These are phyloP conservation scores for Hamamelis virginiana DNA, from an alignment of 164 flowering plant species.

Conservation along the genomic window DNA sequence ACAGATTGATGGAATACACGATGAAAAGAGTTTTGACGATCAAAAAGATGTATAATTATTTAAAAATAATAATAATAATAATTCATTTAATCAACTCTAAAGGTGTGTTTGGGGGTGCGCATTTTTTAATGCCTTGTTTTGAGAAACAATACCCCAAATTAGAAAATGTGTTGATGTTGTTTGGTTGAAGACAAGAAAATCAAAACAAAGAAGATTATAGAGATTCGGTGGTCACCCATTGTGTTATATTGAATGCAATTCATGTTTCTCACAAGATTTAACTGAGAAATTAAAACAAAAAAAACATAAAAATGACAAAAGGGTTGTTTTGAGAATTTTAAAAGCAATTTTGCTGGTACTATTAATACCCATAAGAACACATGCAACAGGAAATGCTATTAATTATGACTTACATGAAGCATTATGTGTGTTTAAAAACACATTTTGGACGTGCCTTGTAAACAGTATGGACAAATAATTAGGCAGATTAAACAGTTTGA, in stretches of 20 bases:
- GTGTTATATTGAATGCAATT: neutral
- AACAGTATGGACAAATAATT: neutral
- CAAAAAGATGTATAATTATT: too few relatives aligned
- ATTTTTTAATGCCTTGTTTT: neutral
- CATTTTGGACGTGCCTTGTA: neutral
- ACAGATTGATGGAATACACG: too few relatives aligned
- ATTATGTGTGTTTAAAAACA: too few relatives aligned
- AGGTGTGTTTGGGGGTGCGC: neutral
- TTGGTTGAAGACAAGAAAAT: slow-evolving; percentile 20
- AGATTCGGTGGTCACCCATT: neutral
- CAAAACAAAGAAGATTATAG: neutral
- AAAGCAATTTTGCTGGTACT: neutral
- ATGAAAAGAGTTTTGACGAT: too few relatives aligned
- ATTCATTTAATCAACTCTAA: too few relatives aligned
- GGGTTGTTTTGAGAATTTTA: neutral
- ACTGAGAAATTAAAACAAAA: neutral
- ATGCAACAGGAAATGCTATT: too few relatives aligned
- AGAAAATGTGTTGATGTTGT: slow-evolving; percentile 8
- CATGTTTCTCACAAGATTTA: neutral
- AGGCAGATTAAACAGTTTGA: neutral
- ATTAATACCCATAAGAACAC: neutral
- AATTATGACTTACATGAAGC: too few relatives aligned
- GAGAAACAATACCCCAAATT: neutral
- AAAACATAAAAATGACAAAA: neutral
- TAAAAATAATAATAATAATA: too few relatives aligned